Evolutionary conservation across 306 rosid species (phyloP).

Genomic region (Amphicarpaea edgeworthii): DNA sequence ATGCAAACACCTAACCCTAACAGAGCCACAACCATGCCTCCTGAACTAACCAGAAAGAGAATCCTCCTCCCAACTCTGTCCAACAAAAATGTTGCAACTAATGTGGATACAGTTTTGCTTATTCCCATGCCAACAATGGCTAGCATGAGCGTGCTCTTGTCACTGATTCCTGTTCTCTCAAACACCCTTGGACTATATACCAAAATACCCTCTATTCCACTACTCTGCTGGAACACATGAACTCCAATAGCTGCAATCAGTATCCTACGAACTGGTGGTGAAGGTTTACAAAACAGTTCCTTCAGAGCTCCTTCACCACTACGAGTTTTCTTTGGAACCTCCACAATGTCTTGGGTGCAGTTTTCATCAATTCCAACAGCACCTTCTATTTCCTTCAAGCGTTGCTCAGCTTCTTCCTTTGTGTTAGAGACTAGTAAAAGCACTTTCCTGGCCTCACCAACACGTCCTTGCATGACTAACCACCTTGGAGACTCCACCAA

Average conservation of each 20-base stretch:
- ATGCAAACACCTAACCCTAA: conserved; percentile 52
- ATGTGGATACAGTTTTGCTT: conserved; percentile 45
- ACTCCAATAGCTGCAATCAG: conserved; percentile 64
- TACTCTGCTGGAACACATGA: conserved; percentile 64
- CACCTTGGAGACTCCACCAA: conserved; percentile 86
- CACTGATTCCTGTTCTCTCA: conserved; percentile 57
- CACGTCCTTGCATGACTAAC: conserved; percentile 75
- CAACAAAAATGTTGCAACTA: conserved; percentile 52
- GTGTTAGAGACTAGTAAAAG: conserved; percentile 55
- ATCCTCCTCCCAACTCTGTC: conserved; percentile 43
- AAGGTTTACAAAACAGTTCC: conserved; percentile 58
- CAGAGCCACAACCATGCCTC: conserved; percentile 50
- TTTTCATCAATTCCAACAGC: conserved; percentile 66
- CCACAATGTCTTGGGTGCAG: conserved; percentile 47
- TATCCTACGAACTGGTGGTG: conserved; percentile 63
- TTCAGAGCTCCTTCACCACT: conserved; percentile 58
- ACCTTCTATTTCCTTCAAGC: conserved; percentile 60
- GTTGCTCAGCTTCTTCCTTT: conserved; percentile 59
- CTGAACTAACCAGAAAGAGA: conserved; percentile 54
- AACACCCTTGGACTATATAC: conserved; percentile 76
- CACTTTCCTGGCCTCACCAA: conserved; percentile 61
- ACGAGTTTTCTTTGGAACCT: conserved; percentile 1
- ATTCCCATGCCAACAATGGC: conserved; percentile 72
- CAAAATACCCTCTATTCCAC: conserved; percentile 63
- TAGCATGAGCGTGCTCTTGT: conserved; percentile 57